phyloP scores from a whole-genome alignment of 2,329 filamentous ascomycete genomes.

The Cryphonectria parasitica region DNA sequence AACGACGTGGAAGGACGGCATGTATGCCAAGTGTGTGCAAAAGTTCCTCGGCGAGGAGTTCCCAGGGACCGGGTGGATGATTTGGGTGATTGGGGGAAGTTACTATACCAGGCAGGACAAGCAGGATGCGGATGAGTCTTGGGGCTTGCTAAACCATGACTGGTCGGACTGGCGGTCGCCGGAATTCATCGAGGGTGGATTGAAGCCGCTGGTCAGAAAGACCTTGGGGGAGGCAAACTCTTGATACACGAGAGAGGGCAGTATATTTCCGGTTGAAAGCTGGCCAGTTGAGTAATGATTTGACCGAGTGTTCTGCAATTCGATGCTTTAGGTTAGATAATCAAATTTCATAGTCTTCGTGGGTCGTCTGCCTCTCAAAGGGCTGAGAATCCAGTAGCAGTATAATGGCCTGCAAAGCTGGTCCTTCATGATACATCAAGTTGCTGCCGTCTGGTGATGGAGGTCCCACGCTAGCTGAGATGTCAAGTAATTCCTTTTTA shows the following conservation, averaged over 20 bases:
- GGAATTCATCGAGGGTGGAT: conserved; percentile 36
- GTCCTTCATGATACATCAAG: background rate
- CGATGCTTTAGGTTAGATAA: background rate
- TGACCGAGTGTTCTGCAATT: background rate
- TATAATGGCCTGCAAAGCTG: background rate
- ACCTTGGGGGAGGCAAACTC: conserved; percentile 37
- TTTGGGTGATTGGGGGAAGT: conserved; percentile 61
- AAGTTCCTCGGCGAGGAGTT: conserved; percentile 15
- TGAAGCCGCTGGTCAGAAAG: conserved; percentile 45
- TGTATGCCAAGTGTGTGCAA: conserved; percentile 21
- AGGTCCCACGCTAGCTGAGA: background rate
- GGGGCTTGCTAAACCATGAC: conserved; percentile 45
- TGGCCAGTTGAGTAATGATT: background rate
- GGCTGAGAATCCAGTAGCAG: background rate
- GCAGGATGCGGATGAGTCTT: conserved; percentile 57
- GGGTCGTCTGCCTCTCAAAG: background rate
- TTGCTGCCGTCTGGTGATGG: background rate
- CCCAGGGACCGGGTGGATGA: conserved; percentile 54
- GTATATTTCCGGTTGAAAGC: background rate
- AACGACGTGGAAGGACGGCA: conserved; percentile 16
- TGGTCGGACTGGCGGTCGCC: conserved; percentile 46
- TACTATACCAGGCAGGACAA: conserved; percentile 59
- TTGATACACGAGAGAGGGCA: background rate
- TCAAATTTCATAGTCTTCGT: background rate
- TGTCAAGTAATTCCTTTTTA: background rate